These are phyloP conservation scores for Oleoguttula mirabilis DNA, from an alignment of 495 filamentous ascomycete species.

Conservation along the genomic window DNA sequence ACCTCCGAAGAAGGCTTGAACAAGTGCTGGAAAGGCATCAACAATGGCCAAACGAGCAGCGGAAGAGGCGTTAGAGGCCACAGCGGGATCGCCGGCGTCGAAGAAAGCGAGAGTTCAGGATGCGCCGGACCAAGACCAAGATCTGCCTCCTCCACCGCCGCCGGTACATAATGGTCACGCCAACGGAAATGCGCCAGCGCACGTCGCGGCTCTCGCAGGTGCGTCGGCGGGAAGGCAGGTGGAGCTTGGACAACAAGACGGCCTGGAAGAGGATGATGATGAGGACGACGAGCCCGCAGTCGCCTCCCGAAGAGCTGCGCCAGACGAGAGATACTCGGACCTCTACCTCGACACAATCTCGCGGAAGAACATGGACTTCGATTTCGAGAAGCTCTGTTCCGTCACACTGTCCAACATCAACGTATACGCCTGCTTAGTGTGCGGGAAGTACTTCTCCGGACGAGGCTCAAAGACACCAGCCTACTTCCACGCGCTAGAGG, in stretches of 20 bases:
- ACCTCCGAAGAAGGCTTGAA: too few relatives aligned
- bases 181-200: conserved; percentile 16
- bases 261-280: conserved; percentile 38
- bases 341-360: conserved; percentile 97
- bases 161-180: conserved; percentile 30
- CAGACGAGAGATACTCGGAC: conserved; percentile 81
- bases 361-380: conserved; percentile 75
- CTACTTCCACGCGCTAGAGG: conserved; percentile 94
- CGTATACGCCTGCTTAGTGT: conserved; percentile 94
- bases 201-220: too few relatives aligned
- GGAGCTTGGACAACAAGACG: conserved; percentile 28
- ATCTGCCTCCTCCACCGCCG: conserved; percentile 23
- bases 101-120: conserved; percentile 65
- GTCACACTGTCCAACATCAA: conserved; percentile 94
- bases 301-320: conserved; percentile 27
- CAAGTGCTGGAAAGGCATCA: too few relatives aligned
- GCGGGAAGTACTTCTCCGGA: conserved; percentile 95
- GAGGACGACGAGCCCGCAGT: conserved; percentile 35
- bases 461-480: conserved; percentile 88
- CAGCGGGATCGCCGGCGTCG: conserved; percentile 53
- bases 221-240: conserved; percentile 19
- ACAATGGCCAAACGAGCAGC: conserved; percentile 77
- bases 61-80: conserved; percentile 60
- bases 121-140: conserved; percentile 31
- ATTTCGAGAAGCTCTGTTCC: conserved; percentile 97